Base-by-base conservation (phyloP, 352 stramenopile genomes). In the Globisporangium sylvaticum region DNA sequence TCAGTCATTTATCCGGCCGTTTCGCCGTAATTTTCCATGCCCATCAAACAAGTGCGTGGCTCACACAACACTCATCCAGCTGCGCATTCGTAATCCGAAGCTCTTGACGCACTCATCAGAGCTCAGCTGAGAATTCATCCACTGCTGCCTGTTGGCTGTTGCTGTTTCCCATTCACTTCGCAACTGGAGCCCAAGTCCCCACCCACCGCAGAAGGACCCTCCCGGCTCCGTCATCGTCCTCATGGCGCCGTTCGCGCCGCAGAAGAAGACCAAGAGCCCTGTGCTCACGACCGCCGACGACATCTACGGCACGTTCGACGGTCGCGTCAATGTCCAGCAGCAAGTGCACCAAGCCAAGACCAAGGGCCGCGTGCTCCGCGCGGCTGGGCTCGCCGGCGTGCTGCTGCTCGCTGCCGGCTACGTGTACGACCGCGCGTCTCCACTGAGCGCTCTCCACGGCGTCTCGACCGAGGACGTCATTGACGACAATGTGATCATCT, bases 221-320 rank as follows among this genome's bases (percentile, higher is more conserved):
- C 7, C 14, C n/a, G 14, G 12, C 10, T 10, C 20, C 22, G n/a
- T n/a, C n/a, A n/a, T n/a, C n/a, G n/a, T n/a, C n/a, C n/a, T n/a
- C 14, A 65, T 65, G 59, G 46, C n/a, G 42, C 25, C 59, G 39
- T 32, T 57, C 59, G n/a, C 20, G 8, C 37, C 59, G 27, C 24
- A 39, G 32, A 64, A 64, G 44, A 64, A 65, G 25, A 42, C 24
- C 4, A 18, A 14, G 18, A 9, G 15, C 42, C 39, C 59, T 18
- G 39, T 57, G 39, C 25, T 65, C 59, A 31, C 42, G 5, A 29
- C 10, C 3, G 42, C 54, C 39, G 42, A 53, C 15, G 59, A 65
- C 15, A 37, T 55, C 59, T 65, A 65, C 42, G 59, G 59, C 59
- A 65, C 59, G 42, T 65, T 65, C 25, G 42, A 24, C 24, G 59